A percentile compares a stretch with the other conserved stretches of the same genome.
Evolutionary conservation across 2,329 filamentous ascomycete genomes (phyloP).

Genomic region (Mycosphaerella sp.): DNA sequence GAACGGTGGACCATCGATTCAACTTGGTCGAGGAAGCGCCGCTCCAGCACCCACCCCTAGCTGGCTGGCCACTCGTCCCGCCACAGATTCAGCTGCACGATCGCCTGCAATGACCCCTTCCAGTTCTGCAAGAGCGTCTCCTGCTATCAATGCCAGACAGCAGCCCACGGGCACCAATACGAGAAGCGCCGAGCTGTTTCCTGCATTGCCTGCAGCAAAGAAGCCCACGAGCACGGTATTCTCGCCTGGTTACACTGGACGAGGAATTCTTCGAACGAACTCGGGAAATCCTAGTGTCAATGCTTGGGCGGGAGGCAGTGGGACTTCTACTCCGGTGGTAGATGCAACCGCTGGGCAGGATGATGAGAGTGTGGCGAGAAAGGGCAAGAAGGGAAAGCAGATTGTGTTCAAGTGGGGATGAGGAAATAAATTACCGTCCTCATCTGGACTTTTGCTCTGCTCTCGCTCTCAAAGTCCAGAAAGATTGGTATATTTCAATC

Average conservation of each 20-base stretch:
- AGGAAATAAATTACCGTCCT: no score
- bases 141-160: slow-evolving; percentile 35
- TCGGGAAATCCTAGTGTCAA: slow-evolving; percentile 35
- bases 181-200: slow-evolving; percentile 59
- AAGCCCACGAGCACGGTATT: slow-evolving; percentile 56
- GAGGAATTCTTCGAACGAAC: slow-evolving; percentile 40
- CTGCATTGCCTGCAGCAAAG: slow-evolving; percentile 70
- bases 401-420: slow-evolving; percentile 47
- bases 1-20: slow-evolving; percentile 15
- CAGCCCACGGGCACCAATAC: slow-evolving; percentile 28
- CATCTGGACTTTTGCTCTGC: no score
- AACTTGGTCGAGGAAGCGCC: slow-evolving; percentile 11
- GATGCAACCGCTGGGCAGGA: slow-evolving; percentile 11
- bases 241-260: slow-evolving; percentile 44
- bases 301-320: slow-evolving; percentile 36
- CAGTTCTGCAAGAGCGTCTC: slow-evolving; percentile 25
- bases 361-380: slow-evolving; percentile 36
- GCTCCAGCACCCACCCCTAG: slow-evolving; percentile 20
- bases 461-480: no score
- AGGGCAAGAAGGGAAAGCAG: slow-evolving; percentile 47
- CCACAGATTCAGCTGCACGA: slow-evolving; percentile 26
- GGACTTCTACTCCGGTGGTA: slow-evolving; percentile 18
- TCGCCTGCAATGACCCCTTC: slow-evolving; percentile 29
- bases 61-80: slow-evolving; percentile 30
- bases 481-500: no score